phyloP scores from a whole-genome alignment of 208 protist genomes.

The Leishmania mexicana region DNA sequence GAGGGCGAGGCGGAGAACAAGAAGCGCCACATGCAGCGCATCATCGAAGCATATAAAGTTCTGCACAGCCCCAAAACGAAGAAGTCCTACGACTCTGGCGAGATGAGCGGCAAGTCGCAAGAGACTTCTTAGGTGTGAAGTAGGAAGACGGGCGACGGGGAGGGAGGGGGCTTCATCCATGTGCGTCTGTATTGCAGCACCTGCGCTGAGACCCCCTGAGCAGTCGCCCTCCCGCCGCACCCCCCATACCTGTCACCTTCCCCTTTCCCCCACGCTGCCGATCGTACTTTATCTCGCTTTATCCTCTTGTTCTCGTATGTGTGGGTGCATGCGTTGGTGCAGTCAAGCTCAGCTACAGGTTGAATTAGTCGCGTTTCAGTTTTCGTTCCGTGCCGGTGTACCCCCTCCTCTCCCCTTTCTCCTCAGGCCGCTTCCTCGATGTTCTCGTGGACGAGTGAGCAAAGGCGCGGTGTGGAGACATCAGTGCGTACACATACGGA shows the following conservation, averaged over 20 bases:
- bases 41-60: slow-evolving; percentile 87
- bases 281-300: background rate
- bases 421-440: background rate
- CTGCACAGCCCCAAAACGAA: slow-evolving; percentile 75
- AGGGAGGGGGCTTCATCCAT: background rate
- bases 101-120: slow-evolving; percentile 43
- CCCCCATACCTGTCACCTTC: background rate
- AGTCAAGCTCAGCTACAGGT: background rate
- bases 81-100: slow-evolving; percentile 73
- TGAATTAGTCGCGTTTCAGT: background rate
- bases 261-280: background rate
- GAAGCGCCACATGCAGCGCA: slow-evolving; percentile 76
- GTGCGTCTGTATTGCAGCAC: background rate
- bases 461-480: background rate
- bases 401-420: background rate
- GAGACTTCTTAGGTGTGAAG: slow-evolving; percentile 11
- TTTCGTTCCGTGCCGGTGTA: background rate
- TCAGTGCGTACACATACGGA: background rate
- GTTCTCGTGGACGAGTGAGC: background rate
- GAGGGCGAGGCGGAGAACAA: slow-evolving; percentile 46
- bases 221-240: background rate
- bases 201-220: background rate
- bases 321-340: background rate
- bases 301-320: background rate
- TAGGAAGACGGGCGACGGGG: background rate